These are phyloP conservation scores for Coniophora puteana DNA, from an alignment of 1,284 basidiomycete species.

Conservation along the genomic window DNA sequence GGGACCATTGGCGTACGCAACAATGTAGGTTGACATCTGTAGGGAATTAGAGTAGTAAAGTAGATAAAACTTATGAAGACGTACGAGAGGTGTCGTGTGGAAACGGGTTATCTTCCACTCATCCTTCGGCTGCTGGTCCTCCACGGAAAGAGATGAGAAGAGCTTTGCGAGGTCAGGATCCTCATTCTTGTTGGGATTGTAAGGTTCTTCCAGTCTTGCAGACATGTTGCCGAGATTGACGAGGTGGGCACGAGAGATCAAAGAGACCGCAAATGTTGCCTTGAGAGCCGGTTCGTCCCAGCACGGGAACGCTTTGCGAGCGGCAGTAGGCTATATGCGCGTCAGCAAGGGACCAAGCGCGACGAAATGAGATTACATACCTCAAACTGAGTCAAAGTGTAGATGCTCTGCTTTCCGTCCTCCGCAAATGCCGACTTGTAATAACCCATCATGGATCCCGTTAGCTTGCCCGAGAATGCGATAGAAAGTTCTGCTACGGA, in stretches of 20 bases:
- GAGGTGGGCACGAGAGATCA: slow-evolving; percentile 80
- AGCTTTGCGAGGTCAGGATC: slow-evolving; percentile 31
- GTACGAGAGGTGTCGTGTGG: slow-evolving; percentile 60
- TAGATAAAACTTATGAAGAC: slow-evolving; percentile 4
- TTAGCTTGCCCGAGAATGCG: slow-evolving; percentile 61
- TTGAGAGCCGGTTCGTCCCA: slow-evolving; percentile 97
- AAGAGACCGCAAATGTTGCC: slow-evolving; percentile 79
- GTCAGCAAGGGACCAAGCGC: slow-evolving; percentile 10
- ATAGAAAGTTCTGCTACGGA: slow-evolving; percentile 63
- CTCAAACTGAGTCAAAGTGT: slow-evolving; percentile 82
- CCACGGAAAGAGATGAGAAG: slow-evolving; percentile 32
- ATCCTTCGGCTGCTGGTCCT: slow-evolving; percentile 30
- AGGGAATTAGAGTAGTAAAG: background rate
- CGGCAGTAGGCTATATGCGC: slow-evolving; percentile 75
- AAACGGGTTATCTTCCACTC: slow-evolving; percentile 84
- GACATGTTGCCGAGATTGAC: slow-evolving; percentile 89
- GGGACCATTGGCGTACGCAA: slow-evolving; percentile 87
- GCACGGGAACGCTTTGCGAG: slow-evolving; percentile 79
- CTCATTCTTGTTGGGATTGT: slow-evolving; percentile 27
- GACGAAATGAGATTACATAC: slow-evolving; percentile 28
- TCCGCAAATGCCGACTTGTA: slow-evolving; percentile 58
- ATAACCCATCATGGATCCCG: slow-evolving; percentile 70
- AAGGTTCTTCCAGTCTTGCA: slow-evolving; percentile 50
- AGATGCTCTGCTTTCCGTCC: slow-evolving; percentile 59
- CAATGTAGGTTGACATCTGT: slow-evolving; percentile 86